These are phyloP conservation scores for Diaporthe sp. DNA, from an alignment of 2,329 filamentous ascomycete species.

Conservation along the genomic window DNA sequence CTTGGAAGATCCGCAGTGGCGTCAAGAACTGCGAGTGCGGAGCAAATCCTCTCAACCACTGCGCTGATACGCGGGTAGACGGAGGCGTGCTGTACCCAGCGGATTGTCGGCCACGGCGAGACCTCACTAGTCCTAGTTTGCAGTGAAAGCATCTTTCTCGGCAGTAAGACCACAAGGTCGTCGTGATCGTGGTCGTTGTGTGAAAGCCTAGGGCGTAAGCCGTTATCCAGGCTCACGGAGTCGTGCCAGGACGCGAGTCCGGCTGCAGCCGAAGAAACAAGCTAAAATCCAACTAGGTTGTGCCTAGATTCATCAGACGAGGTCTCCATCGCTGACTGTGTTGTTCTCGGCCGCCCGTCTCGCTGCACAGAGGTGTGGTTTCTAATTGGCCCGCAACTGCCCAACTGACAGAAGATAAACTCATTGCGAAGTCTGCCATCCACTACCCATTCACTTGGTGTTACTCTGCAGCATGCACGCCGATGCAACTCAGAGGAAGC, in stretches of 20 bases:
- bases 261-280: slow-evolving; percentile 22
- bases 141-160: not conserved
- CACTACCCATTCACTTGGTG: not conserved
- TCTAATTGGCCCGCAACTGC: not conserved
- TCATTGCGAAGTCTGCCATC: not conserved
- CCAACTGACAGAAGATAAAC: slow-evolving; percentile 1
- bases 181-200: not conserved
- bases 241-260: slow-evolving; percentile 19
- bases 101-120: not conserved
- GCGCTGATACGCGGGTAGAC: not conserved
- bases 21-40: not conserved
- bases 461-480: not conserved
- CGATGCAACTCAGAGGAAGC: not conserved
- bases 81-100: not conserved
- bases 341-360: not conserved
- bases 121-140: not conserved
- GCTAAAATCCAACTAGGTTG: slow-evolving; percentile 24
- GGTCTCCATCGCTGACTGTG: slow-evolving; percentile 11
- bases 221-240: slow-evolving; percentile 9
- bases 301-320: slow-evolving; percentile 16
- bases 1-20: not conserved
- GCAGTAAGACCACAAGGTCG: not conserved
- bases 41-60: not conserved
- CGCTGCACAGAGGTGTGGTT: not conserved
- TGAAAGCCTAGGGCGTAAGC: not conserved